Conservation (phyloP, 2,329 filamentous ascomycete genomes). For the Neofusicoccum ribis region DNA sequence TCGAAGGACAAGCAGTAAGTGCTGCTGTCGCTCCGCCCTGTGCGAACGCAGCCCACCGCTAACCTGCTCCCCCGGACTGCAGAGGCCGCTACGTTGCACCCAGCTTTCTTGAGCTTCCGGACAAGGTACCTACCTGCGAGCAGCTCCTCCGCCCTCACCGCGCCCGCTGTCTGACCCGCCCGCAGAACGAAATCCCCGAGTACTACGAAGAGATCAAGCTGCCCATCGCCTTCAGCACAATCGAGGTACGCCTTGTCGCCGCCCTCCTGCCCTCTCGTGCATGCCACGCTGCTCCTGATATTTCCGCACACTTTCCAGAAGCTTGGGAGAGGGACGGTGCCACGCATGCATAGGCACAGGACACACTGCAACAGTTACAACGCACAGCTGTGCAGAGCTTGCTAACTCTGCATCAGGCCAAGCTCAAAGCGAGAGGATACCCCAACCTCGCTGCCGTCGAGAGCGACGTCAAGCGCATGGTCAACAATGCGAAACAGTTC, state of each 20-base stretch:
- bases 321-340: not conserved
- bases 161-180: constrained; percentile 22
- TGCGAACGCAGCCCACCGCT: constrained; percentile 11
- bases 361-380: not conserved
- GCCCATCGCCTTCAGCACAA: constrained; percentile 74
- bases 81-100: constrained; percentile 71
- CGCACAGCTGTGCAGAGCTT: not conserved
- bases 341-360: constrained; percentile 5
- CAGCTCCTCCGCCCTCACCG: constrained; percentile 13
- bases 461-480: constrained; percentile 83
- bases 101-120: constrained; percentile 72
- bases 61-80: constrained; percentile 20
- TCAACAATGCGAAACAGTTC: constrained; percentile 82
- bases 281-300: not conserved
- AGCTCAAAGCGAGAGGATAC: constrained; percentile 70
- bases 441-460: constrained; percentile 72
- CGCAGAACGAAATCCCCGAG: constrained; percentile 61
- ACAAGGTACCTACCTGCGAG: constrained; percentile 45
- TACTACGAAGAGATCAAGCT: constrained; percentile 78
- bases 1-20: constrained; percentile 81
- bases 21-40: constrained; percentile 19
- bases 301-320: not conserved
- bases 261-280: not conserved
- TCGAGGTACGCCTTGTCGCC: constrained; percentile 57
- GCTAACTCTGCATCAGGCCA: constrained; percentile 47